A percentile compares a stretch with the other conserved stretches of the same genome.
These are phyloP conservation scores for Plasmodium yoelii DNA, from an alignment of 169 alveolate species.

Conservation along the genomic window DNA sequence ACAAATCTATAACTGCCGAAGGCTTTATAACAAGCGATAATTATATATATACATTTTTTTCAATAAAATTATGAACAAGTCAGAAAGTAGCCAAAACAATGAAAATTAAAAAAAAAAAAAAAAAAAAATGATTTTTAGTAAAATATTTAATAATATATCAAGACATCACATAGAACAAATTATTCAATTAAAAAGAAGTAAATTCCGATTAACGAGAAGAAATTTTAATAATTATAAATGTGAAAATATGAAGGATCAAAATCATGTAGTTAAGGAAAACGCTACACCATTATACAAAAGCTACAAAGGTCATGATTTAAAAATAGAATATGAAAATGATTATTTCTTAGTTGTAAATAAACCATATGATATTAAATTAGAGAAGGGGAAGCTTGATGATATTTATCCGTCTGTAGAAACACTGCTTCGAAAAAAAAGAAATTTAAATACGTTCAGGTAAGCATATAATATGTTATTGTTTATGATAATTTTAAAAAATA, in stretches of 20 bases:
- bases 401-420: constrained; percentile 74
- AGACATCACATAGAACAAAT: constrained; percentile 22
- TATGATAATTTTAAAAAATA: too few relatives aligned
- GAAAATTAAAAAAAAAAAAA: constrained; percentile 17
- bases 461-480: not conserved
- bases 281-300: constrained; percentile 42
- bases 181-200: constrained; percentile 6
- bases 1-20: too few relatives aligned
- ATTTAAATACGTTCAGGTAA: constrained; percentile 52
- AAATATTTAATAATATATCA: constrained; percentile 16
- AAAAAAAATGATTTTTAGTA: constrained; percentile 51
- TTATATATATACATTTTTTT: too few relatives aligned
- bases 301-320: constrained; percentile 56
- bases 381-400: constrained; percentile 53
- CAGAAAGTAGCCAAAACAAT: not conserved
- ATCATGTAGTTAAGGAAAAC: not conserved
- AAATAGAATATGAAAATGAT: constrained; percentile 62
- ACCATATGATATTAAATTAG: constrained; percentile 73
- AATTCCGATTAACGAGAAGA: constrained; percentile 3
- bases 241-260: constrained; percentile 8
- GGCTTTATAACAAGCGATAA: too few relatives aligned
- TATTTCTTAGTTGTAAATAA: constrained; percentile 58
- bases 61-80: constrained; percentile 8
- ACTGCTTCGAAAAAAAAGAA: constrained; percentile 44
- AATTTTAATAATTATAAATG: not conserved